These are phyloP conservation scores for Rhizopus delemar DNA, from an alignment of 371 early-diverging fungal genomes.

Conservation along the genomic window DNA sequence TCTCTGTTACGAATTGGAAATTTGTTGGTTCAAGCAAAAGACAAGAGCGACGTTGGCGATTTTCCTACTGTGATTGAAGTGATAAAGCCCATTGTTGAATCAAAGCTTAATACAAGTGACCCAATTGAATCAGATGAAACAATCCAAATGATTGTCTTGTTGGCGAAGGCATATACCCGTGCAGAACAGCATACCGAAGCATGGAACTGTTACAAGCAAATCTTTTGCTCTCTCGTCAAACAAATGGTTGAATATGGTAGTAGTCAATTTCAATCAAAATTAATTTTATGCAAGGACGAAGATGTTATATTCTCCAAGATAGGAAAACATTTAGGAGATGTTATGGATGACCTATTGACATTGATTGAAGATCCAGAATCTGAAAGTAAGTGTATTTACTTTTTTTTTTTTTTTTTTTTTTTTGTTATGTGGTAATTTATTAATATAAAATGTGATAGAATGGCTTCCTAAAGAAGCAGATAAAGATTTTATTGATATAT, in stretches of 20 bases:
- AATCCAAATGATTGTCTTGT: slow-evolving; percentile 18
- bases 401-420: background rate
- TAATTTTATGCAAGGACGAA: slow-evolving; percentile 22
- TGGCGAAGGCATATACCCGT: slow-evolving; percentile 34
- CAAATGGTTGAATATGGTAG: slow-evolving; percentile 35
- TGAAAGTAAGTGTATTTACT: slow-evolving; percentile 2
- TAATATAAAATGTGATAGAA: slow-evolving; percentile 1
- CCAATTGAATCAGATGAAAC: slow-evolving; percentile 30
- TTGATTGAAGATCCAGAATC: slow-evolving; percentile 6
- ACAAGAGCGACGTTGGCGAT: slow-evolving; percentile 42
- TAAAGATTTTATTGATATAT: slow-evolving; percentile 1
- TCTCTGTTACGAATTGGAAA: slow-evolving; percentile 27
- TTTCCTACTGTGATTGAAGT: slow-evolving; percentile 44
- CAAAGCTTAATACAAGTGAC: background rate
- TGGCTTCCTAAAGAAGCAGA: slow-evolving; percentile 11
- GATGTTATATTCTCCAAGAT: slow-evolving; percentile 31
- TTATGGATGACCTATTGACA: slow-evolving; percentile 10
- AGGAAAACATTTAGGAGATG: slow-evolving; percentile 19
- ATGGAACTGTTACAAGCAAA: slow-evolving; percentile 34
- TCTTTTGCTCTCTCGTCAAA: slow-evolving; percentile 22
- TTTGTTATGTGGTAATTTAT: background rate
- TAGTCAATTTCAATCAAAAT: slow-evolving; percentile 6
- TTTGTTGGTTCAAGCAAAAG: slow-evolving; percentile 40
- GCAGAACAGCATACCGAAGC: slow-evolving; percentile 25
- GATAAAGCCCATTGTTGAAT: slow-evolving; percentile 15